Evolutionary conservation across 192 early-diverging fungal genomes (phyloP).

Genomic region (Coemansia sp.): DNA sequence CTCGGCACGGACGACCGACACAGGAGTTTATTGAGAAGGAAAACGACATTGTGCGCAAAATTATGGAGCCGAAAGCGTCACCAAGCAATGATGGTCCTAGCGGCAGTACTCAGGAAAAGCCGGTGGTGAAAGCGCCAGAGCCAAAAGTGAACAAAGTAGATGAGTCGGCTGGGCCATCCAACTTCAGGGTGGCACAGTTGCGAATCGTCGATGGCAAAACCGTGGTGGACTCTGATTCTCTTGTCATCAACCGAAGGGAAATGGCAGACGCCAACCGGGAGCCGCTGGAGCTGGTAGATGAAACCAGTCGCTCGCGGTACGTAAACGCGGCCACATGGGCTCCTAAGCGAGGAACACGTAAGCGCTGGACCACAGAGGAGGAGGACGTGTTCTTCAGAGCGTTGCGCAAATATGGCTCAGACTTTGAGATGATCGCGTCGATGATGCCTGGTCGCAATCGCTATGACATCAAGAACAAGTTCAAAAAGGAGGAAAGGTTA

Average conservation of each 20-base stretch:
- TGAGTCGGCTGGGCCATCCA: slow-evolving; percentile 15
- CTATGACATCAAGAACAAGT: slow-evolving; percentile 56
- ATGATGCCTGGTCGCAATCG: slow-evolving; percentile 42
- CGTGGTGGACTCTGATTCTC: slow-evolving; percentile 49
- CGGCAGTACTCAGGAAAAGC: neutral
- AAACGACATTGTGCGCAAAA: slow-evolving; percentile 35
- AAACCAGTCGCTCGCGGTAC: slow-evolving; percentile 37
- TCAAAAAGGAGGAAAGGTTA: slow-evolving; percentile 47
- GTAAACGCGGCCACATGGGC: slow-evolving; percentile 55
- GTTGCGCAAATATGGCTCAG: slow-evolving; percentile 47
- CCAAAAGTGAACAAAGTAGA: neutral
- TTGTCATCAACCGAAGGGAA: slow-evolving; percentile 46
- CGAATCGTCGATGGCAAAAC: slow-evolving; percentile 55
- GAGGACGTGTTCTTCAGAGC: slow-evolving; percentile 45
- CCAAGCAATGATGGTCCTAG: neutral
- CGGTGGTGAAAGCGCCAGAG: neutral
- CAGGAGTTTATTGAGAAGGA: slow-evolving; percentile 46
- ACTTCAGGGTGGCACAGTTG: slow-evolving; percentile 46
- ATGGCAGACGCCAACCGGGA: slow-evolving; percentile 33
- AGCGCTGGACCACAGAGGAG: slow-evolving; percentile 48
- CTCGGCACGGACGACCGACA: slow-evolving; percentile 41
- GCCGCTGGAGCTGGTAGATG: slow-evolving; percentile 53
- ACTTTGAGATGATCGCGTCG: slow-evolving; percentile 55
- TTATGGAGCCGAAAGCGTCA: slow-evolving; percentile 23
- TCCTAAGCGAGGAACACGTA: slow-evolving; percentile 31